Base-by-base conservation (phyloP, 2,329 filamentous ascomycete genomes). In the Exophiala sideris region DNA sequence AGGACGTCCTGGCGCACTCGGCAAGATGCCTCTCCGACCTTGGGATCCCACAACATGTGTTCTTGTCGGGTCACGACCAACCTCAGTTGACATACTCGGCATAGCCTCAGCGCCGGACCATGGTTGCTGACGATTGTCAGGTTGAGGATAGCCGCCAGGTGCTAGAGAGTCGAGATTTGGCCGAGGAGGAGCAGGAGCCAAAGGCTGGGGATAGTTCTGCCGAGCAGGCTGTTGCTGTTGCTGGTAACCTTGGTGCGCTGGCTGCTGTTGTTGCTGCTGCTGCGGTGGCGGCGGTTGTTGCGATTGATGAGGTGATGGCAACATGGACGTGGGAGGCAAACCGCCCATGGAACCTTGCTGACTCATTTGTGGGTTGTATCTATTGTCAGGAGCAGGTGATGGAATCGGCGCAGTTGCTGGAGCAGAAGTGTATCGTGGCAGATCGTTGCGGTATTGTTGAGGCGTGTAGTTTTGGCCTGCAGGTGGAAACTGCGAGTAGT, bases 11-110 rank as follows among this genome's bases (percentile, higher is more conserved):
- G 91, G 90, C 58, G 91, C 91, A 65, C 91, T 96, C 12, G 92
- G 92, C 58, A 97, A 75, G 36, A 96, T 95, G 45, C 92, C 92
- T 62, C 92, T 84, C 60, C 92, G 85, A 55, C 92, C 92, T 75
- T 97, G 92, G 21, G 91, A 95, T 50, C 92, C 92, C 50, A 97
- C 92, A 45, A 96, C 92, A 68, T 96, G 92, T 32, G 90, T 94
- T 12, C 73, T 69, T 45, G 73, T 72, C 9, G 70, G 68, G 52
- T 76, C 73, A 62, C 73, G 75, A 24, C 70, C 66, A 44, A 68
- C 67, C 52, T 73, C 71, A 5, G 68, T 66, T 38, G 73, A 70
- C 45, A 68, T 69, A 47, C 66, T 66, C 10, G 72, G 69, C 57
- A 75, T 68, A 6, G 62, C 65, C 45, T 75, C 71, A 3, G 69